phyloP scores from a whole-genome alignment of 345 rosid species.

The Salix koriyanagi region DNA sequence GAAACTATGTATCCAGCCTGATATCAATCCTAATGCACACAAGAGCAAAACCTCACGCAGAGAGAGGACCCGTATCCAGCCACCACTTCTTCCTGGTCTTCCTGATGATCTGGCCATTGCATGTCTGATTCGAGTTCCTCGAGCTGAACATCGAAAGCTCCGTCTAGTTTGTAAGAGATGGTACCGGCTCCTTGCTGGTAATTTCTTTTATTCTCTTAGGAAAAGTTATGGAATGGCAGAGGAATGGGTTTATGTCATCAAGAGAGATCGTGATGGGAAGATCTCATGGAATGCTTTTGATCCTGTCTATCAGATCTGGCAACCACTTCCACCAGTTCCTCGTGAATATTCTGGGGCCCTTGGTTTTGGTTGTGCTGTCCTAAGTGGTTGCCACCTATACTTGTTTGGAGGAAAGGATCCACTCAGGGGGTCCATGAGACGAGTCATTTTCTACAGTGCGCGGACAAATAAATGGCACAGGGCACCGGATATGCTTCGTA shows the following conservation, averaged over 20 bases:
- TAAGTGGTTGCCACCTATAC: conserved; percentile 85
- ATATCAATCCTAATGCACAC: conserved; percentile 90
- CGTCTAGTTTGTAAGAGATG: conserved; percentile 85
- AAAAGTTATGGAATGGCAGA: conserved; percentile 79
- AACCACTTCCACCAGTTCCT: conserved; percentile 95
- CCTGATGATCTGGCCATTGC: conserved; percentile 96
- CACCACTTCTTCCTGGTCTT: conserved; percentile 87
- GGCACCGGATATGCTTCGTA: conserved; percentile 94
- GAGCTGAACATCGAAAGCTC: conserved; percentile 78
- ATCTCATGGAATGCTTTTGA: conserved; percentile 93
- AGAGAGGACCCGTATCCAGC: conserved; percentile 72
- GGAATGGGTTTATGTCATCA: conserved; percentile 94
- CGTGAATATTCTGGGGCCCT: conserved; percentile 84
- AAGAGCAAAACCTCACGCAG: conserved; percentile 60
- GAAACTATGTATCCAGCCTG: conserved; percentile 91
- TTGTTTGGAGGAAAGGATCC: conserved; percentile 97
- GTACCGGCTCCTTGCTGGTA: conserved; percentile 68
- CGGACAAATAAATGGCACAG: conserved; percentile 94
- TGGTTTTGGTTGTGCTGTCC: conserved; percentile 96
- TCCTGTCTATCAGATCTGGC: conserved; percentile 74
- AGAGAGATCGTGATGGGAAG: conserved; percentile 86
- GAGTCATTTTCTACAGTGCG: conserved; percentile 81
- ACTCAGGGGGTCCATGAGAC: conserved; percentile 77
- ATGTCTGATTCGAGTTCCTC: conserved; percentile 89
- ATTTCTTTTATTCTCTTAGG: conserved; percentile 73